phyloP scores from a whole-genome alignment of 2,329 filamentous ascomycete genomes.

The Chrysoporthe deuterocubensis region DNA sequence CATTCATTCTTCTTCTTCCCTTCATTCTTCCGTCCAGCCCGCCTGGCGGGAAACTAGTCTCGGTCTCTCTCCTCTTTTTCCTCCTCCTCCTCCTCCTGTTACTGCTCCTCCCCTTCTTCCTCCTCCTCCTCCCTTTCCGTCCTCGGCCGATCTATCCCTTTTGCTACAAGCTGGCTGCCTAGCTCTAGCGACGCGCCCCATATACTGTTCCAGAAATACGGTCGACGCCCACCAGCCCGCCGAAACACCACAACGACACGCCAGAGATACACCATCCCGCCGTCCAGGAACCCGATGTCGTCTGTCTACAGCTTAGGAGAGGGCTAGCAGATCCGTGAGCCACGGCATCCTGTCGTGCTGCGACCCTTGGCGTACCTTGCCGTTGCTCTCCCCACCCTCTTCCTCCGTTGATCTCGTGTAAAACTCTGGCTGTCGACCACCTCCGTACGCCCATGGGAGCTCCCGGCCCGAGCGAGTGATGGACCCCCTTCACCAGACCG shows the following conservation, averaged over 20 bases:
- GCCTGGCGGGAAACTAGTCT: background rate
- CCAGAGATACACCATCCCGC: background rate
- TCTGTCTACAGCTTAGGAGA: background rate
- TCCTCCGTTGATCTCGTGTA: background rate
- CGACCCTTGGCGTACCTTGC: background rate
- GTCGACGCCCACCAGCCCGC: background rate
- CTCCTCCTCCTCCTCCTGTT: background rate
- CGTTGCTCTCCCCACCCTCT: background rate
- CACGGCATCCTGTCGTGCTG: background rate
- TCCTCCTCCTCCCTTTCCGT: background rate
- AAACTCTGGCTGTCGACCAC: background rate
- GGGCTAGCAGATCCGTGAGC: background rate
- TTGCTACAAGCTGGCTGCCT: background rate
- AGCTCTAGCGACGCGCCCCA: background rate
- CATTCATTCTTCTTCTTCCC: background rate
- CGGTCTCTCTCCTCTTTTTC: background rate
- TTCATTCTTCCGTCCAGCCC: background rate
- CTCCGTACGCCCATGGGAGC: background rate
- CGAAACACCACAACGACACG: background rate
- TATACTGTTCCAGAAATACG: background rate
- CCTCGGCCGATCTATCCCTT: background rate
- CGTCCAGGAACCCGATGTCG: background rate
- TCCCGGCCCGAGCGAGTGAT: slow-evolving; percentile 16
- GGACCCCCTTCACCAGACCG: slow-evolving; percentile 29
- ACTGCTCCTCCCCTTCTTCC: background rate